These are phyloP conservation scores for Mrakia frigida DNA, from an alignment of 768 basidiomycete species.

Conservation along the genomic window DNA sequence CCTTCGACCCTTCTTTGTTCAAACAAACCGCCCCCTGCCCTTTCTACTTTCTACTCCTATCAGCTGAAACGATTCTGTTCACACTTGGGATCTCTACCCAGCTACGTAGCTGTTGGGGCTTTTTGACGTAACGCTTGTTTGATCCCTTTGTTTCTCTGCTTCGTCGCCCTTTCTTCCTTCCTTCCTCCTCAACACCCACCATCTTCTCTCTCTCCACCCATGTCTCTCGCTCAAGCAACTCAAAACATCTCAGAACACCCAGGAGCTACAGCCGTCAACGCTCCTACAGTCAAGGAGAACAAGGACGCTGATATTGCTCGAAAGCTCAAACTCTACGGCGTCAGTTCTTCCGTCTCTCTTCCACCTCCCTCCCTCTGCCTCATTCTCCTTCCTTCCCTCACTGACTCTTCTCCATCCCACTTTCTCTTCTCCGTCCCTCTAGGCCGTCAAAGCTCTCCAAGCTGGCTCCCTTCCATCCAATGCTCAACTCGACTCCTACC, in stretches of 20 bases:
- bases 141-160: not conserved
- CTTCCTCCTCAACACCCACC: not conserved
- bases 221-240: not conserved
- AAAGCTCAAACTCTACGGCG: slow-evolving; percentile 77
- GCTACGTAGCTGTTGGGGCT: too few relatives aligned
- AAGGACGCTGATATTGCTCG: slow-evolving; percentile 54
- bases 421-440: not conserved
- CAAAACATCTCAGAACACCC: not conserved
- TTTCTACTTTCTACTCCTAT: too few relatives aligned
- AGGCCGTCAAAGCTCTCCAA: slow-evolving; percentile 67
- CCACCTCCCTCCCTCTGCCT: not conserved
- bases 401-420: not conserved
- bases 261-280: not conserved
- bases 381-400: not conserved
- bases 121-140: too few relatives aligned
- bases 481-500: slow-evolving; percentile 64
- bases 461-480: slow-evolving; percentile 49
- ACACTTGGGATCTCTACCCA: too few relatives aligned
- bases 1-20: too few relatives aligned
- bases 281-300: not conserved
- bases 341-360: not conserved
- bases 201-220: not conserved
- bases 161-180: not conserved
- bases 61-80: too few relatives aligned
- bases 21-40: too few relatives aligned